These are phyloP conservation scores for Medicago truncatula DNA, from an alignment of 306 rosid species.

Conservation along the genomic window DNA sequence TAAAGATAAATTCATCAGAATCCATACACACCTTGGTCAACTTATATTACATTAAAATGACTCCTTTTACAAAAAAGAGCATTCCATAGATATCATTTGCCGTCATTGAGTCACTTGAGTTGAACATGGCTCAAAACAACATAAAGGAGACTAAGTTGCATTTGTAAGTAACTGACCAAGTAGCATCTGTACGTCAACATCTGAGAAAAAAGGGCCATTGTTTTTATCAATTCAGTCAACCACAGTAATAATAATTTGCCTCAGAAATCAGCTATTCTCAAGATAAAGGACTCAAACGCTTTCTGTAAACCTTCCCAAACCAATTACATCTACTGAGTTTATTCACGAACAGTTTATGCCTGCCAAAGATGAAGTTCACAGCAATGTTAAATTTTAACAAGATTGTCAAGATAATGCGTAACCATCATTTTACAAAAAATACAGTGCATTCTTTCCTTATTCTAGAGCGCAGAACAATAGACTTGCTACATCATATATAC, in stretches of 20 bases:
- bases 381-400: slow-evolving; percentile 18
- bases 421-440: slow-evolving; percentile 3
- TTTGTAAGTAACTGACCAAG: slow-evolving; percentile 9
- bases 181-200: background rate
- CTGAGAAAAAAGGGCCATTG: background rate
- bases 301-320: slow-evolving; percentile 53
- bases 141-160: background rate
- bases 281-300: slow-evolving; percentile 36
- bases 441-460: background rate
- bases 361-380: slow-evolving; percentile 41
- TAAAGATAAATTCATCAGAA: background rate
- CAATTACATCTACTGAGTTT: slow-evolving; percentile 13
- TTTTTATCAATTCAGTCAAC: slow-evolving; percentile 1
- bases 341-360: slow-evolving; percentile 60
- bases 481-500: background rate
- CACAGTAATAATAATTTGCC: background rate
- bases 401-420: slow-evolving; percentile 4
- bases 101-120: slow-evolving; percentile 16
- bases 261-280: slow-evolving; percentile 28
- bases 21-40: slow-evolving; percentile 5
- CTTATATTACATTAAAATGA: slow-evolving; percentile 5
- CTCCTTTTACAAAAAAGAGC: background rate
- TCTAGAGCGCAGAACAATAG: slow-evolving; percentile 3
- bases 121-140: slow-evolving; percentile 9
- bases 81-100: slow-evolving; percentile 9